Evolutionary conservation across 371 early-diverging fungal species (phyloP), one percentile per base, ranked within the genome.

Genomic region (Rhizopus arrhizus): DNA sequence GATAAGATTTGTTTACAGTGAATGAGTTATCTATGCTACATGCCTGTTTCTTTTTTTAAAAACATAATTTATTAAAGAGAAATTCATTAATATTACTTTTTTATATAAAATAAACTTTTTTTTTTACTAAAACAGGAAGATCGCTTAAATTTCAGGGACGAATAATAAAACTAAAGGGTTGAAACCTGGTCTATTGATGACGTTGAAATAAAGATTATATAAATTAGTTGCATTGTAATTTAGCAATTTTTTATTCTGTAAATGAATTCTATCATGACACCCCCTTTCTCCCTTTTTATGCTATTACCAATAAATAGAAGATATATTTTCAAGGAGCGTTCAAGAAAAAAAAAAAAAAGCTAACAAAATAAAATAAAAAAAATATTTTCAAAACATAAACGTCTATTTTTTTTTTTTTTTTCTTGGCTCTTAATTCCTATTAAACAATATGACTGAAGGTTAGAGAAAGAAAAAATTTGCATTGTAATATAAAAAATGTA

Each of bases 241-340:
- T 36, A 36, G 36, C 9, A 6, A 11, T 36, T 9, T 36, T 36
- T 36, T 36, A 9, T 11, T 36, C 6, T 36, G 11, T 36, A 36
- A 36, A 36, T 36, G 11, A 11, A 6, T 36, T 9, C 36, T 36
- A 36, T 36, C 36, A 36, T 36, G 9, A 36, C 36, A 9, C 36
- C 11, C 11, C 36, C 36, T 36, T 11, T 2, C 40, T 40, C 40
- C 40, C 40, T 12, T 12, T 12, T 12, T 12, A 10, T 40, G 8
- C 12, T 40, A 10, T 40, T 40, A 40, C 2, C 40, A 40, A 40
- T 40, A 40, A 7, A 40, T 2, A 40, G 40, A 40, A 12, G 10
- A 7, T 40, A 40, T 40, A 12, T 43, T 43, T 42, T 43, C 43
- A 43, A 43, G 43, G 43, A 43, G 43, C 43, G 43, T 43, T 13